Percentiles rank a stretch among this genome's conserved stretches.
These are phyloP conservation scores for Ambrosiella beaveri DNA, from an alignment of 2,329 filamentous ascomycete genomes.

Conservation along the genomic window DNA sequence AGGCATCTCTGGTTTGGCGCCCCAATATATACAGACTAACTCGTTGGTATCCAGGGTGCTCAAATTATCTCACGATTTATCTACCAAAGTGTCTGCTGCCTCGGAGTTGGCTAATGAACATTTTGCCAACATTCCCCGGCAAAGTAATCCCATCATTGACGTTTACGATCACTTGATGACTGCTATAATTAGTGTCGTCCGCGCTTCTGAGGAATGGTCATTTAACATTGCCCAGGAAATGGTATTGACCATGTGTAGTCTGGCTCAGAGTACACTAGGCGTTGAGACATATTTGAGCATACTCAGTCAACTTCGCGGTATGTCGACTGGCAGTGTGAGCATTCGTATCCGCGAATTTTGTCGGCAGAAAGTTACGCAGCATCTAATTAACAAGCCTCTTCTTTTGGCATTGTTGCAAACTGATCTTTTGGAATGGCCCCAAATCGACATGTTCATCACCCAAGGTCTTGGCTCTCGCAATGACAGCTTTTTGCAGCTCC, in stretches of 20 bases:
- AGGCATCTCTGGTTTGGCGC: conserved; percentile 31
- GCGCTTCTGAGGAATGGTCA: conserved; percentile 42
- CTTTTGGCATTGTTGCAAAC: conserved; percentile 40
- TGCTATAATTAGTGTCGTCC: conserved; percentile 44
- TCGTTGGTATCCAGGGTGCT: conserved; percentile 36
- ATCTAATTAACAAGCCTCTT: conserved; percentile 39
- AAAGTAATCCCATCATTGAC: conserved; percentile 39
- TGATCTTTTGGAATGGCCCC: conserved; percentile 44
- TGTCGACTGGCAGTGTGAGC: conserved; percentile 36
- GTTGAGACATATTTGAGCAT: conserved; percentile 46
- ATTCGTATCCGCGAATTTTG: conserved; percentile 39
- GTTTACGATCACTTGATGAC: conserved; percentile 44
- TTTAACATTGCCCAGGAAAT: conserved; percentile 44
- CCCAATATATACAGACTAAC: conserved; percentile 19
- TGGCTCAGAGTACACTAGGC: conserved; percentile 36
- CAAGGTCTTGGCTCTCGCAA: conserved; percentile 57
- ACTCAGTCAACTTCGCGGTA: conserved; percentile 42
- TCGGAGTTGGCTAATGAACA: conserved; percentile 40
- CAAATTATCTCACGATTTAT: conserved; percentile 40
- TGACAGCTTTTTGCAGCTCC: conserved; percentile 55
- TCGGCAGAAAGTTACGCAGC: conserved; percentile 36
- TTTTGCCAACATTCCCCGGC: conserved; percentile 39
- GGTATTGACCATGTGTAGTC: conserved; percentile 36
- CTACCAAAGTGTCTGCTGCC: conserved; percentile 23
- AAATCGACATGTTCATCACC: conserved; percentile 54